phyloP scores from a whole-genome alignment of 768 basidiomycete species.

The Cystobasidium onofrii region DNA sequence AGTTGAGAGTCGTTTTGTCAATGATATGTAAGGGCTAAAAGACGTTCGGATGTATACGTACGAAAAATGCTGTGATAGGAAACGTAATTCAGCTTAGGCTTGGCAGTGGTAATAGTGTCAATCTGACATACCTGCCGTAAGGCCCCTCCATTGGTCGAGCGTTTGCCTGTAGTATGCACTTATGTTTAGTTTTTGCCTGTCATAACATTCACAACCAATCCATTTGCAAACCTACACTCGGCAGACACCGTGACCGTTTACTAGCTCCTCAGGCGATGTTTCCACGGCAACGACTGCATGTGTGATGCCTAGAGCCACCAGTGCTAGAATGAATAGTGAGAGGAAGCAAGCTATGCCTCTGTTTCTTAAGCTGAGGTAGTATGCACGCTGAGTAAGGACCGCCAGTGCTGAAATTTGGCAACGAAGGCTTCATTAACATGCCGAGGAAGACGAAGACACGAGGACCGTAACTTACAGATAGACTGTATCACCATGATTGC shows the following conservation, averaged over 20 bases:
- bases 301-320: not conserved
- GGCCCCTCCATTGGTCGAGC: not conserved
- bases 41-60: no score
- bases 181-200: not conserved
- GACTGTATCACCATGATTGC: constrained; percentile 4
- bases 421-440: no score
- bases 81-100: no score
- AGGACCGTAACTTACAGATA: no score
- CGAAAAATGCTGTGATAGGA: no score
- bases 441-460: no score
- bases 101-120: not conserved
- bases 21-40: not conserved
- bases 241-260: not conserved
- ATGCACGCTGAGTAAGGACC: constrained; percentile 16
- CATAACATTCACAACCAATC: not conserved
- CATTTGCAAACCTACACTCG: not conserved
- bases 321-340: not conserved
- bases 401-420: not conserved
- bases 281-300: constrained; percentile 6
- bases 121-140: not conserved
- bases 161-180: not conserved
- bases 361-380: not conserved
- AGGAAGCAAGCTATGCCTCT: not conserved
- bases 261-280: not conserved
- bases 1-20: no score